phyloP scores from a whole-genome alignment of 1,139 yeast genomes.

The Diutina siamensis region DNA sequence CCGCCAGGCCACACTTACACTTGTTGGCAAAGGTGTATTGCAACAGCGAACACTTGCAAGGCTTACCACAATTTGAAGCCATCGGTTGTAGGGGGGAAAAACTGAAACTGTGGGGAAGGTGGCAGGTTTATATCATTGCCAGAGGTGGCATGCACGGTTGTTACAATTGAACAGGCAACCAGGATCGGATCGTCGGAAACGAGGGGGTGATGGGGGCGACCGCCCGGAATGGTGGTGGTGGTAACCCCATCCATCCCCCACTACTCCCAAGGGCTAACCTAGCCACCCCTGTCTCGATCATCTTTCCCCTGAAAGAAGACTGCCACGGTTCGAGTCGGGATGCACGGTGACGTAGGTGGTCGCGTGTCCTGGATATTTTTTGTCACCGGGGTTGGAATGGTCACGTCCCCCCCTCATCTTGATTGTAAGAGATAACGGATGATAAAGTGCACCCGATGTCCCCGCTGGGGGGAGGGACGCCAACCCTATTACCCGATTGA shows the following conservation, averaged over 20 bases:
- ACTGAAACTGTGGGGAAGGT: not conserved
- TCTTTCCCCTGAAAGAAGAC: too few species aligned
- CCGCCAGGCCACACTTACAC: slow-evolving; percentile 5
- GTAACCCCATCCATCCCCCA: too few species aligned
- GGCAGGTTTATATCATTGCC: not conserved
- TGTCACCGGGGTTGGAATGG: too few species aligned
- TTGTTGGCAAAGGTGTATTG: slow-evolving; percentile 5
- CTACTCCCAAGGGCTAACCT: too few species aligned
- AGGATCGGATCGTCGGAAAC: not conserved
- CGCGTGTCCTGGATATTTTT: too few species aligned
- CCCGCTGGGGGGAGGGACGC: too few species aligned
- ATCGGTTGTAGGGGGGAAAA: not conserved
- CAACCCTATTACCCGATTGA: too few species aligned
- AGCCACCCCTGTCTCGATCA: too few species aligned
- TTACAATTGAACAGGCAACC: not conserved
- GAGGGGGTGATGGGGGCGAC: not conserved
- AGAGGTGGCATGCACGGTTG: not conserved
- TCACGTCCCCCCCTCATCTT: too few species aligned
- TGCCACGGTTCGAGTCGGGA: not conserved
- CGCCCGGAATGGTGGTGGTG: too few species aligned
- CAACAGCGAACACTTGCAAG: slow-evolving; percentile 6
- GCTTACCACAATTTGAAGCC: slow-evolving; percentile 5
- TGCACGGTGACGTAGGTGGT: not conserved
- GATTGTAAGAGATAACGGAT: not conserved
- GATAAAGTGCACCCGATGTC: too few species aligned